phyloP scores from a whole-genome alignment of 495 filamentous ascomycete genomes.

The Xylona heveae region DNA sequence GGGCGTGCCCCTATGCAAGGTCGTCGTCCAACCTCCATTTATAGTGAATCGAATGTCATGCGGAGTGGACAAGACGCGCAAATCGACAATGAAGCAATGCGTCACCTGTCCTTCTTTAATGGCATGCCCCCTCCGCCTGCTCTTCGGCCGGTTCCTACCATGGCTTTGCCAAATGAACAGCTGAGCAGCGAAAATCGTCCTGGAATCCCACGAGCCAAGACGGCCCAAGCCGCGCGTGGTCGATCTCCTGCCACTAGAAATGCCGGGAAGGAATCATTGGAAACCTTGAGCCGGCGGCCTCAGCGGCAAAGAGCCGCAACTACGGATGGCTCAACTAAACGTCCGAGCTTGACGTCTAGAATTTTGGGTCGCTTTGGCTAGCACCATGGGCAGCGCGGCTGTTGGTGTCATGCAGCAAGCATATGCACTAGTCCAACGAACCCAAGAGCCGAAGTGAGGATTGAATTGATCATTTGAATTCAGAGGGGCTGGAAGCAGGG shows the following conservation, averaged over 20 bases:
- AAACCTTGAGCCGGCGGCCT: not conserved
- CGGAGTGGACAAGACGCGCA: not conserved
- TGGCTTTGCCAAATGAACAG: not conserved
- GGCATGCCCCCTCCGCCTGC: no score
- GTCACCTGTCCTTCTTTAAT: no score
- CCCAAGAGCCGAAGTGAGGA: no score
- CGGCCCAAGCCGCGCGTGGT: not conserved
- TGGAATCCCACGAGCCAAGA: not conserved
- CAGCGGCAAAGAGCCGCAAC: not conserved
- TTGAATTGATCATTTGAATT: no score
- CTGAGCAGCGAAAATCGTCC: not conserved
- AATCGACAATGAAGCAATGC: no score
- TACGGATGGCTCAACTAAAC: not conserved
- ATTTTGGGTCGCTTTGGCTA: not conserved
- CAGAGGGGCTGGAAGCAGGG: no score
- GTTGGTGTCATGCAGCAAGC: no score
- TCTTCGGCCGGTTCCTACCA: no score
- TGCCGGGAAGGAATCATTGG: no score
- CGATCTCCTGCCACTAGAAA: no score
- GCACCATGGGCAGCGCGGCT: no score
- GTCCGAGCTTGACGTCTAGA: constrained; percentile 1
- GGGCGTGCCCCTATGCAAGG: not conserved
- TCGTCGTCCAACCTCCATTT: not conserved
- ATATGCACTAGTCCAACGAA: no score
- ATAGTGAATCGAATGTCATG: not conserved